Evolutionary conservation across 1,284 basidiomycete genomes (phyloP), one percentile per base, ranked within the genome.

Genomic region (Agaricales sp.): DNA sequence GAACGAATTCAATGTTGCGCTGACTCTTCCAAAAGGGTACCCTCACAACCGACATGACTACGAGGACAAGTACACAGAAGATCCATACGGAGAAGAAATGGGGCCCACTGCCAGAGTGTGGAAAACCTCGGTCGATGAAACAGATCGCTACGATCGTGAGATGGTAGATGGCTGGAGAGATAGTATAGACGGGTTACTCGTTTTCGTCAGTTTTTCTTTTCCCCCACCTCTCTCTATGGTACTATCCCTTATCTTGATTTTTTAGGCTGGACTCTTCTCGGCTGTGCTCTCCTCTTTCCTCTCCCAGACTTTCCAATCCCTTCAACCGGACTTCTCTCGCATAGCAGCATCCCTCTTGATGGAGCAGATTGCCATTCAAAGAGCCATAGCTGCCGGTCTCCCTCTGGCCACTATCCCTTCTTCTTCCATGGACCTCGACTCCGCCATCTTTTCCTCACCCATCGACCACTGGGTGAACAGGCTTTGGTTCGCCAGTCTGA

Each of bases 221-320:
- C 16, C 11, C 11, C 30, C 30, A 37, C 16, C 16, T 37, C 16
- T 16, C 30, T 37, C 30, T 12, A 12, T 11, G 16, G 16, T 37
- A 37, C 30, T 37, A 12, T 12, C 16, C 30, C 16, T 37, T 16
- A 12, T 16, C 16, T 37, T 37, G 11, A 16, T 37, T 37, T 12
- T 12, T 12, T n/a, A 43, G 41, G 41, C 41, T 43, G 41, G 41
- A 11, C 41, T 43, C 20, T 43, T 43, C 41, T 43, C 41, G 41
- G 20, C 41, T 19, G 20, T 43, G 8, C 11, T 43, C 11, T n/a
- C 41, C 11, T 11, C 41, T 16, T 19, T 43, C 41, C 11, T 43
- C 11, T 16, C 41, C 8, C 41, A 43, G 20, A 43, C 41, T 8
- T 43, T 11, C 11, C 8, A 43, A 8, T 8, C 41, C 8, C 41